Evolutionary conservation across 495 filamentous ascomycete genomes (phyloP).

Genomic region (Terfezia boudieri): DNA sequence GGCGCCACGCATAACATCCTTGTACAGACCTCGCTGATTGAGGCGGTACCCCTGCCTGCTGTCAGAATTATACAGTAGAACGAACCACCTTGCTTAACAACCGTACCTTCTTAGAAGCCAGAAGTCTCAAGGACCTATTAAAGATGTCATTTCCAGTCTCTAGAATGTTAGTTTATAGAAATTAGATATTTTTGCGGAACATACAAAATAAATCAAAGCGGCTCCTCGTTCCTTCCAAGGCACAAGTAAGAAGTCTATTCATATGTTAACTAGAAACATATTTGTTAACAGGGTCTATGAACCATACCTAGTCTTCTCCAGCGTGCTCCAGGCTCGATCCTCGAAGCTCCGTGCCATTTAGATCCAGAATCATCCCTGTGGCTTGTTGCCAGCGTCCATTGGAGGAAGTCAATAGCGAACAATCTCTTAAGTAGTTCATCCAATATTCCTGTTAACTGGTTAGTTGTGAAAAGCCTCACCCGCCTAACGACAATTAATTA

Average conservation of each 20-base stretch:
- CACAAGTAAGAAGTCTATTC: slow-evolving; percentile 56
- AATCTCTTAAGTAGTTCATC: slow-evolving; percentile 41
- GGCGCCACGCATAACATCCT: slow-evolving; percentile 42
- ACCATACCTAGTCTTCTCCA: slow-evolving; percentile 12
- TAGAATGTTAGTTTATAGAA: background rate
- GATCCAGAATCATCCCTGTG: slow-evolving; percentile 28
- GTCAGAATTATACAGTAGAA: background rate
- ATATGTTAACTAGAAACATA: background rate
- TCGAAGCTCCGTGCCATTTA: slow-evolving; percentile 79
- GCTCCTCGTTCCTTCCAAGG: slow-evolving; percentile 64
- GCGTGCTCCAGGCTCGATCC: slow-evolving; percentile 27
- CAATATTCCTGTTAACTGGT: slow-evolving; percentile 1
- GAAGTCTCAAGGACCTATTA: slow-evolving; percentile 65
- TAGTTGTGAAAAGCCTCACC: background rate
- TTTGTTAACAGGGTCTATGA: too few relatives aligned
- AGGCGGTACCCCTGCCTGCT: slow-evolving; percentile 39
- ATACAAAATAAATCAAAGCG: slow-evolving; percentile 63
- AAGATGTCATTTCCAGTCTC: slow-evolving; percentile 84
- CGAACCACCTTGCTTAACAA: background rate
- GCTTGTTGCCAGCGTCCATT: slow-evolving; percentile 19
- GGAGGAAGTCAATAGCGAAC: slow-evolving; percentile 36
- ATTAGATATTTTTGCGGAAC: background rate
- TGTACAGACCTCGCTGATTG: slow-evolving; percentile 67
- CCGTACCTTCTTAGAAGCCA: slow-evolving; percentile 47
- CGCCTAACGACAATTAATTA: too few relatives aligned